Conservation (phyloP, 495 filamentous ascomycete genomes). For the Penicillium longicatenatum region DNA sequence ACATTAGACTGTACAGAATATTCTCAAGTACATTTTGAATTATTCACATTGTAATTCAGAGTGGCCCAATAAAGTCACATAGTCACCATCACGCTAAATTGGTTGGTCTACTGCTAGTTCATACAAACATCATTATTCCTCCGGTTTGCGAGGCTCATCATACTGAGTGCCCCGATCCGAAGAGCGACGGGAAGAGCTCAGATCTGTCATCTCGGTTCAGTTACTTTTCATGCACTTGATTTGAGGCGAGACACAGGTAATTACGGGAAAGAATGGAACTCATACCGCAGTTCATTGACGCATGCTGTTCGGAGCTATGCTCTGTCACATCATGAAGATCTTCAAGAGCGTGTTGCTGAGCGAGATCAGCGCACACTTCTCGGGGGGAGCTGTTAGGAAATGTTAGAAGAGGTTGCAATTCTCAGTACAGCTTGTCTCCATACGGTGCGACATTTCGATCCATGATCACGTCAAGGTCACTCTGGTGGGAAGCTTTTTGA, state of each 20-base stretch:
- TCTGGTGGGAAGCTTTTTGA: constrained; percentile 9
- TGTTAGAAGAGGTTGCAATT: background rate
- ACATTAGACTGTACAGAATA: background rate
- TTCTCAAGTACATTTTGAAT: background rate
- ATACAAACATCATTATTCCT: constrained; percentile 9
- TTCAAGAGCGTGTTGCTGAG: constrained; percentile 31
- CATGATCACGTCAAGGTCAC: constrained; percentile 15
- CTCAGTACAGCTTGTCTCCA: background rate
- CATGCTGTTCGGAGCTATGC: constrained; percentile 14
- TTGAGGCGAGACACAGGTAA: no score
- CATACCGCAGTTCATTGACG: constrained; percentile 13
- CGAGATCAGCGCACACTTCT: constrained; percentile 26
- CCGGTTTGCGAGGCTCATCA: constrained; percentile 12
- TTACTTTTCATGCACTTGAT: background rate
- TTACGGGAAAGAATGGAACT: background rate
- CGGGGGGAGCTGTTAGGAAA: constrained; percentile 21
- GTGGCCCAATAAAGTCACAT: background rate
- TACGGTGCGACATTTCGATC: constrained; percentile 29
- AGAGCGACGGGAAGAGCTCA: constrained; percentile 6
- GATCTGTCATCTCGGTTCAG: constrained; percentile 1
- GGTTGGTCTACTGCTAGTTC: background rate
- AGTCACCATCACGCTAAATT: background rate
- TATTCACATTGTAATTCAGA: background rate
- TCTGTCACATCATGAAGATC: constrained; percentile 27
- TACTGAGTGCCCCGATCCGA: constrained; percentile 12